Base-by-base conservation (phyloP, 2,329 filamentous ascomycete species). In the Dactylonectria estremocensis region DNA sequence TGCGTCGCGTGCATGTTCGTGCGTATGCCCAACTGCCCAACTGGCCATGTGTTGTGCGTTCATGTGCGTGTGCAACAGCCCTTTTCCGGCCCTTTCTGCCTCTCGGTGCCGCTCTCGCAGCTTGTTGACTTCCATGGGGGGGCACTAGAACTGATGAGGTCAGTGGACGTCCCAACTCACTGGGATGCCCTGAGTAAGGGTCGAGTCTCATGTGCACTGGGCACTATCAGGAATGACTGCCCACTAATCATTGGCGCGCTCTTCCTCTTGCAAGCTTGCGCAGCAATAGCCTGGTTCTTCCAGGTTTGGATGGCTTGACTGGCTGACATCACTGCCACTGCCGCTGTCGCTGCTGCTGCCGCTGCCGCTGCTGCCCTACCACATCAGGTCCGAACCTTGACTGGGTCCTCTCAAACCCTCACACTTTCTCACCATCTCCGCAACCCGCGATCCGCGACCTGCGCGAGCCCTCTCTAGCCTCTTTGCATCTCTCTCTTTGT, bases 1-100 rank as follows among this genome's bases (percentile, higher is more conserved):
- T 8, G 31, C 67, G 67, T 71, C 67, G 69, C 69, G 64, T 69
- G 69, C 58, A 67, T 70, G 22, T 18, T 14, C 40, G 40, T 46
- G 45, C 24, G 45, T 53, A 59, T 52, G 67, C 35, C 37, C 52
- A 53, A 28, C 24, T 28, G 24, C 24, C 24, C 24, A 28, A 28
- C 24, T 28, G 7, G 24, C 24, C 24, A 28, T 28, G 24, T 28
- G 24, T 28, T 52, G 69, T 31, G 22, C 18, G 35, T 43, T 37
- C 11, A 33, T 10, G 61, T 64, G 54, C 18, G 54, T 52, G 60
- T 57, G 58, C 40, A 22, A 37, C 50, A 53, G 50, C 50, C 50
- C 49, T 43, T 43, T 40, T 43, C n/a, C n/a, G 14, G 5, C 24
- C 24, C 14, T 52, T 52, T 33, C 49, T 33, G 49, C 49, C 49